These are phyloP conservation scores for Boletus edulis DNA, from an alignment of 768 basidiomycete genomes.

Conservation along the genomic window DNA sequence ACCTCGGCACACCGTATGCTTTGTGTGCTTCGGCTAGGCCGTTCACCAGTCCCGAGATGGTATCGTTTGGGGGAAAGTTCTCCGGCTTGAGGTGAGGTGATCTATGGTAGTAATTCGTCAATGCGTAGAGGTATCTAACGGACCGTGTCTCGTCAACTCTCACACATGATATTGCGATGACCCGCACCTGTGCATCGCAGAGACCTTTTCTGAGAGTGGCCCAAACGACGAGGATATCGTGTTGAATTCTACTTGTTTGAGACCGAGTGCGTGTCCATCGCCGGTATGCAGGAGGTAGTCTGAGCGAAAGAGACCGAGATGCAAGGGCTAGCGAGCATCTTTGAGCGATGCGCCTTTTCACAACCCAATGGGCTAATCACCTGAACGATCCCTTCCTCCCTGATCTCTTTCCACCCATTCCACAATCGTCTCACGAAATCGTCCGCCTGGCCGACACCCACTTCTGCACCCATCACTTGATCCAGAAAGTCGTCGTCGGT, in stretches of 20 bases:
- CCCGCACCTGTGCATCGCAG: conserved; percentile 81
- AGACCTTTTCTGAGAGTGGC: conserved; percentile 60
- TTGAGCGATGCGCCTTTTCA: conserved; percentile 1
- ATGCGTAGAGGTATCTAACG: conserved; percentile 60
- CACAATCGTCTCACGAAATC: conserved; percentile 85
- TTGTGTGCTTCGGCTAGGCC: conserved; percentile 81
- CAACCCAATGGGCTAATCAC: conserved; percentile 27
- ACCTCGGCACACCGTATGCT: conserved; percentile 63
- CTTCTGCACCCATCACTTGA: conserved; percentile 73
- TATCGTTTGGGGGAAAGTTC: conserved; percentile 73
- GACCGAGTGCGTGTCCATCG: conserved; percentile 29
- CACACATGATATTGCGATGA: background rate
- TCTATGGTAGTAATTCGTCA: conserved; percentile 65
- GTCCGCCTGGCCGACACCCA: conserved; percentile 79
- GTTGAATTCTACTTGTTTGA: conserved; percentile 99
- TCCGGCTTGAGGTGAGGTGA: conserved; percentile 50
- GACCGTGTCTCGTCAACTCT: background rate
- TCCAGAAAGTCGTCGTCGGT: conserved; percentile 80
- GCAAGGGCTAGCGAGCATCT: conserved; percentile 53
- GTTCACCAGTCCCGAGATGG: conserved; percentile 62
- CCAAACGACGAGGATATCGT: conserved; percentile 95
- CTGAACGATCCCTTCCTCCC: conserved; percentile 61
- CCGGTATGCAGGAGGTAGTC: conserved; percentile 86
- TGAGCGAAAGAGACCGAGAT: conserved; percentile 90
- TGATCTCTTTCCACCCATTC: conserved; percentile 77